phyloP scores from a whole-genome alignment of 2,329 filamentous ascomycete species.

The Sclerotiophoma versabilis region DNA sequence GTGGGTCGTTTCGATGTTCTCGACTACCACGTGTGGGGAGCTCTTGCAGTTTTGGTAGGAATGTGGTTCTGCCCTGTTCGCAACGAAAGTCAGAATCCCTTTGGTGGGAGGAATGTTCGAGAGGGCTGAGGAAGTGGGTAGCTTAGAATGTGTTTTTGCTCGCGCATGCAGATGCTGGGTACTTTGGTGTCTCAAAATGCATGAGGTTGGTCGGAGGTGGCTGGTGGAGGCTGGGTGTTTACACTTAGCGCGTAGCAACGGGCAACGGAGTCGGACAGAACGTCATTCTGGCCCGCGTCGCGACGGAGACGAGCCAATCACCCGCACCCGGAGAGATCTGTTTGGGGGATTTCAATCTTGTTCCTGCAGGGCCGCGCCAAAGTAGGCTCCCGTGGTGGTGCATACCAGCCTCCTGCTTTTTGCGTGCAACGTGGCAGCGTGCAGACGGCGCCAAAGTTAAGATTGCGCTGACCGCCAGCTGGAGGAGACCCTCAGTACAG shows the following conservation, averaged over 20 bases:
- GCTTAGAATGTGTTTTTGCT: constrained; percentile 43
- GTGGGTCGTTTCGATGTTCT: constrained; percentile 25
- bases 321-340: constrained; percentile 14
- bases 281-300: constrained; percentile 30
- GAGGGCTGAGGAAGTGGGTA: constrained; percentile 37
- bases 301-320: constrained; percentile 28
- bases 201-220: constrained; percentile 43
- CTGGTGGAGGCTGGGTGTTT: constrained; percentile 27
- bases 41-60: constrained; percentile 38
- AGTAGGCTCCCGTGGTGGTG: constrained; percentile 20
- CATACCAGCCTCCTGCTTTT: constrained; percentile 36
- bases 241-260: constrained; percentile 26
- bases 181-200: constrained; percentile 44
- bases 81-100: constrained; percentile 43
- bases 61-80: constrained; percentile 40
- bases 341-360: constrained; percentile 16
- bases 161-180: constrained; percentile 35
- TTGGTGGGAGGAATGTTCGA: constrained; percentile 27
- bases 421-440: constrained; percentile 35
- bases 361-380: constrained; percentile 32
- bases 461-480: constrained; percentile 18
- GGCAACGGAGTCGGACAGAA: constrained; percentile 24
- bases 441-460: constrained; percentile 19
- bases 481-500: constrained; percentile 3
- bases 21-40: constrained; percentile 28